These are phyloP conservation scores for Durio zibethinus DNA, from an alignment of 345 rosid species.

Conservation along the genomic window DNA sequence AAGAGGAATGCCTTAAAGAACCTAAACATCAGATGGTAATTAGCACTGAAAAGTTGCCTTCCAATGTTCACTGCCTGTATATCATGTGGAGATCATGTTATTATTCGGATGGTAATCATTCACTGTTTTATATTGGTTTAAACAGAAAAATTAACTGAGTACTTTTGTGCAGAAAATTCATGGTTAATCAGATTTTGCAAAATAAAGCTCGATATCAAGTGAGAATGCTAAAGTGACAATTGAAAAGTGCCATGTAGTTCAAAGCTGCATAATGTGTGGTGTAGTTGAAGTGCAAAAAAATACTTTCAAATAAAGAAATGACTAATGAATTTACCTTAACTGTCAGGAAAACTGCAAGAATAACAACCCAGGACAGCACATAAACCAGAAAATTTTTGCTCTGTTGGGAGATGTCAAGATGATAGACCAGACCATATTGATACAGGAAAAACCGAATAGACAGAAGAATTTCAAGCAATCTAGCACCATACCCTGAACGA, in stretches of 20 bases:
- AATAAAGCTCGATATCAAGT: background rate
- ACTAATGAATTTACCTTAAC: conserved; percentile 58
- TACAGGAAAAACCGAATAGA: conserved; percentile 85
- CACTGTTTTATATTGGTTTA: background rate
- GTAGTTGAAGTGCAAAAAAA: background rate
- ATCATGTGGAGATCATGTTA: conserved; percentile 14
- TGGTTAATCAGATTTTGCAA: background rate
- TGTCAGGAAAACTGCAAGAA: conserved; percentile 69
- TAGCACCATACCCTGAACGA: conserved; percentile 69
- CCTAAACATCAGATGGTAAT: conserved; percentile 65
- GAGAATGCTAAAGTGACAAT: background rate
- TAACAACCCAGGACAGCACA: conserved; percentile 87
- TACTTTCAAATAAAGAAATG: background rate
- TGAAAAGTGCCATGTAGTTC: background rate
- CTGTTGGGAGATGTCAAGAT: conserved; percentile 87
- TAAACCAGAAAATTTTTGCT: conserved; percentile 82
- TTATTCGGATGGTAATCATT: background rate
- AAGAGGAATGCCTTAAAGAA: conserved; percentile 84
- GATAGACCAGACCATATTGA: conserved; percentile 97
- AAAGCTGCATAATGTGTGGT: background rate
- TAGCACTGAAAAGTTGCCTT: conserved; percentile 69
- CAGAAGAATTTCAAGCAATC: conserved; percentile 67
- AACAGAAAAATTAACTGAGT: background rate
- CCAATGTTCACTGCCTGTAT: conserved; percentile 90
- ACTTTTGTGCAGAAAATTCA: background rate